A percentile compares a stretch with the other conserved stretches of the same genome.
phyloP scores from a whole-genome alignment of 1,284 basidiomycete genomes.

The Leccinum pachyderme region DNA sequence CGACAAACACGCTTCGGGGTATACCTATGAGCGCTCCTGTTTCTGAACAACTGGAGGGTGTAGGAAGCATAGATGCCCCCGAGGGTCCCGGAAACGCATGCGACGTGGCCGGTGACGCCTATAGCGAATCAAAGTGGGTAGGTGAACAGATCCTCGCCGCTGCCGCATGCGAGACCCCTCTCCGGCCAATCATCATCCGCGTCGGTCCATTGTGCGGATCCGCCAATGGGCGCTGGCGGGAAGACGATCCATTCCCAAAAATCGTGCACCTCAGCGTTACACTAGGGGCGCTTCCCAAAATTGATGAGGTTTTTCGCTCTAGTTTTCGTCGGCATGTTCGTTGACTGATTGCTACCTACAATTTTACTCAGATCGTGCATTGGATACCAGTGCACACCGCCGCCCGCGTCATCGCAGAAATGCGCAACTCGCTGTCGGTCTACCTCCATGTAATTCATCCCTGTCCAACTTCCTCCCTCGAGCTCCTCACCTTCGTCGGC shows the following conservation, averaged over 20 bases:
- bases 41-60: not conserved
- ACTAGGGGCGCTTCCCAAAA: constrained; percentile 14
- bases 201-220: constrained; percentile 40
- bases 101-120: constrained; percentile 36
- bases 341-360: not conserved
- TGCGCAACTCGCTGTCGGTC: constrained; percentile 9
- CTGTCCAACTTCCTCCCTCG: constrained; percentile 9
- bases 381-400: constrained; percentile 23
- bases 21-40: not conserved
- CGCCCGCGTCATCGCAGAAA: constrained; percentile 15
- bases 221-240: constrained; percentile 24
- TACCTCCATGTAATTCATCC: constrained; percentile 16
- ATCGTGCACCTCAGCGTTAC: constrained; percentile 26
- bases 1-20: constrained; percentile 21
- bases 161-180: constrained; percentile 20
- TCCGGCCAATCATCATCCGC: constrained; percentile 36
- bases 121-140: constrained; percentile 46
- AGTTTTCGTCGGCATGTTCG: not conserved
- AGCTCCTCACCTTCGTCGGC: constrained; percentile 12
- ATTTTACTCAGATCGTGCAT: constrained; percentile 9
- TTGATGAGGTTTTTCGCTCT: constrained; percentile 18
- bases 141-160: constrained; percentile 37
- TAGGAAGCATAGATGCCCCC: not conserved
- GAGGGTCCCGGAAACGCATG: constrained; percentile 20
- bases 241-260: constrained; percentile 32